Evolutionary conservation across 2,329 filamentous ascomycete species (phyloP), one percentile per base, ranked within the genome.

Genomic region (Fusarium pseudoanthophilum): DNA sequence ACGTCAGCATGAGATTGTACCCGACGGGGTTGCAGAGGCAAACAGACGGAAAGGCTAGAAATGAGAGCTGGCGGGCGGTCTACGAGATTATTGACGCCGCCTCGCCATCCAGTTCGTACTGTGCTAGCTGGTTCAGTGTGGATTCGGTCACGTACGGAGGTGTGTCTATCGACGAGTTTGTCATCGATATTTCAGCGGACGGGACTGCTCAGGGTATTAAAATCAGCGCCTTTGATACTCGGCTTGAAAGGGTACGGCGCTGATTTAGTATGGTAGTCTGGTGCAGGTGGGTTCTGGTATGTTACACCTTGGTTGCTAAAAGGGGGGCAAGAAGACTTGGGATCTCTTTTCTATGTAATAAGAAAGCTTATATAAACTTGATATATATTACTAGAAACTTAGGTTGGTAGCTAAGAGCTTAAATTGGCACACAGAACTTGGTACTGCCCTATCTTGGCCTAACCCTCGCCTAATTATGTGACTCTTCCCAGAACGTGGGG

Each of bases 1-100:
- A 60, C 15, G 43, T 52, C 10, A 60, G 57, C 34, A 60, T 60
- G 57, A 52, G 57, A n/a, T 52, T 60, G 20, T 60, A 60, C 4
- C 32, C 57, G 11, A 60, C 57, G 0, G 43, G 34, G 1, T 1
- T 60, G 5, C 34, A 60, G 15, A 11, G 11, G 9, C 11, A 28
- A 30, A 20, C 6, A 16, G n/a, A 30, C 1, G 26, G 13, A 52
- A 52, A 39, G 16, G 1, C 9, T 11, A 52, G 11, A 2, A 7
- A 9, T 16, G 34, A 52, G 34, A 52, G 57, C 9, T 60, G 57
- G 57, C 43, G 57, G 11, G 43, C 57, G 16, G 43, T 60, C 21
- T 60, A 60, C 16, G 57, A 52, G n/a, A 24, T 60, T 5, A 16
- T 52, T 32, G 43, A 26, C 2, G 11, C 7, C 11, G 5, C 30